A percentile compares a stretch with the other conserved stretches of the same genome.
These are phyloP conservation scores for Lasiosphaeria miniovina DNA, from an alignment of 495 filamentous ascomycete genomes.

Conservation along the genomic window DNA sequence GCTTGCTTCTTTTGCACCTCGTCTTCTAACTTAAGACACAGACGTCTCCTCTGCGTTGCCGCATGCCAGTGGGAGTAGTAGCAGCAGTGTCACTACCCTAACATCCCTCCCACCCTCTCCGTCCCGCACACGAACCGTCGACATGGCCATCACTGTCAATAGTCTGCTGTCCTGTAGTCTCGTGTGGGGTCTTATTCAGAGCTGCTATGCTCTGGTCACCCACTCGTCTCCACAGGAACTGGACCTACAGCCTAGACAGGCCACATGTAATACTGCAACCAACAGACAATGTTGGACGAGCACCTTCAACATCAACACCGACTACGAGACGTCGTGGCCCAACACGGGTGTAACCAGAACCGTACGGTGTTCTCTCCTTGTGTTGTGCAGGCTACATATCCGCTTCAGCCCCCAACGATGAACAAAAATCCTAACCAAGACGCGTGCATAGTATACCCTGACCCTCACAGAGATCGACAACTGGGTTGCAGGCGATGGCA, in stretches of 20 bases:
- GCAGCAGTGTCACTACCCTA: not conserved
- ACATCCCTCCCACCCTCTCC: not conserved
- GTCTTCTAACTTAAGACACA: not conserved
- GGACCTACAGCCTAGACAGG: conserved; percentile 23
- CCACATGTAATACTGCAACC: conserved; percentile 32
- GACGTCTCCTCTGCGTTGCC: not conserved
- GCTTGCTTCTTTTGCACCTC: not conserved
- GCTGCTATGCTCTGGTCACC: conserved; percentile 8
- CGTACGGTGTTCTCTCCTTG: conserved; percentile 15
- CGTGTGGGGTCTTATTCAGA: conserved; percentile 15
- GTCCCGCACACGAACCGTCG: not conserved
- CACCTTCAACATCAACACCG: conserved; percentile 35
- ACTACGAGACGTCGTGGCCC: conserved; percentile 31
- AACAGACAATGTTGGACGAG: conserved; percentile 38
- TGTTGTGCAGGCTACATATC: not conserved
- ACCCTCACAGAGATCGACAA: conserved; percentile 34
- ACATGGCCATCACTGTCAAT: conserved; percentile 6
- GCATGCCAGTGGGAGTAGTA: not conserved
- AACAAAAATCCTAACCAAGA: not conserved
- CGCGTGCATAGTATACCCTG: conserved; percentile 35
- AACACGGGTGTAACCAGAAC: conserved; percentile 24
- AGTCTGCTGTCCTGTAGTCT: conserved; percentile 13
- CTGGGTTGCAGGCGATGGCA: conserved; percentile 45
- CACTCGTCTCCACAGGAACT: conserved; percentile 1
- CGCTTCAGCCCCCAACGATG: too few relatives aligned